Evolutionary conservation across 257 asterid genomes (phyloP), one percentile per base, ranked within the genome.

Genomic region (Ilex aquifolium): DNA sequence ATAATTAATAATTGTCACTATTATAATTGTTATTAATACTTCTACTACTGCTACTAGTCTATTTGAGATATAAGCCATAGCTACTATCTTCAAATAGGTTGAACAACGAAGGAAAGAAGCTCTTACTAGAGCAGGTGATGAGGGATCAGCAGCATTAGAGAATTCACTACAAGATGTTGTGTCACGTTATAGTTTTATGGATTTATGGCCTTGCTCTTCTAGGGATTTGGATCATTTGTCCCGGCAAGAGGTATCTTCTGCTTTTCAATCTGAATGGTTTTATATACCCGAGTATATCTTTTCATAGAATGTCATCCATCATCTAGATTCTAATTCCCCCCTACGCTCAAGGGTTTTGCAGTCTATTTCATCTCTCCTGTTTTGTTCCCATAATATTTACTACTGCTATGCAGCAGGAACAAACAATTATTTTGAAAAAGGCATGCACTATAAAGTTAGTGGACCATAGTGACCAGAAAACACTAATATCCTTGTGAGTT

Each of bases 21-120:
- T 21, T 21, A 21, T 21, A 21, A 21, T 21, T 21, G 27, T 21
- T 36, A 36, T 36, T 36, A 36, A 4, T 36, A 4, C 42, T 36
- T 4, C 8, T 4, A 36, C 42, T 36, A 36, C 42, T 36, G 8
- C 8, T 39, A 17, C 31, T 32, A 6, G 27, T 21, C 27, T 21
- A 6, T 36, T 64, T 21, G 44, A 61, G 59, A 36, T 54, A 53
- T 65, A 44, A 52, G 31, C 51, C 42, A 36, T 44, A 32, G 52
- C 56, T 71, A 12, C 31, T 42, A 48, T 65, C 30, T 4, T 77
- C 32, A 54, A 56, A 62, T 78, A 92, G 99, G 96, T 92, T 68
- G 99, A 93, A 76, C 97, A 93, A 76, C 81, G 99, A 72, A 85
- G 94, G 73, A 93, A 90, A 82, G 97, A 90, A 69, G 96, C 97